A percentile compares a stretch with the other conserved stretches of the same genome.
These are phyloP conservation scores for Kappamyces sp. DNA, from an alignment of 192 early-diverging fungal species.

Conservation along the genomic window DNA sequence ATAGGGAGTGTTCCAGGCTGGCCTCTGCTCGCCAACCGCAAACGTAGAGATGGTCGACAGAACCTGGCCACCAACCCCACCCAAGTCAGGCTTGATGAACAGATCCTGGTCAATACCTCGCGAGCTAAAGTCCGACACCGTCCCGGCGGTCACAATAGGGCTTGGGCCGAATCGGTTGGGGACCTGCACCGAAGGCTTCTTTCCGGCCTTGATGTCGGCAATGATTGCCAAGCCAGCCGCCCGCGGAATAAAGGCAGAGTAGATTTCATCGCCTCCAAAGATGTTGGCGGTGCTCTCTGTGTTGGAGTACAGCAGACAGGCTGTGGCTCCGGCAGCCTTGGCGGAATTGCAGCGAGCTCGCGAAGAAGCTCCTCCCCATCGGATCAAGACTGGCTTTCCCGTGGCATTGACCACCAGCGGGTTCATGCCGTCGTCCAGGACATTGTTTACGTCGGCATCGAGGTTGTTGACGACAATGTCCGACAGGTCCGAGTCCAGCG, in stretches of 20 bases:
- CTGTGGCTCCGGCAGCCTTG: slow-evolving; percentile 2
- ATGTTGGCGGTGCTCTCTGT: slow-evolving; percentile 1
- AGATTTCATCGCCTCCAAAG: not conserved
- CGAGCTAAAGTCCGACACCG: no score
- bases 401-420: not conserved
- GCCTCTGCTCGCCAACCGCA: not conserved
- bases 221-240: no score
- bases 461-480: not conserved
- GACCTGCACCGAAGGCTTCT: no score
- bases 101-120: no score
- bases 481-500: no score
- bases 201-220: no score
- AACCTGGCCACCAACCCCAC: no score
- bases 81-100: no score
- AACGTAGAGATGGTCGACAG: not conserved
- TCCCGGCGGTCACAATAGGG: no score
- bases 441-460: slow-evolving; percentile 2
- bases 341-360: slow-evolving; percentile 14
- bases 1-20: not conserved
- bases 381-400: slow-evolving; percentile 16
- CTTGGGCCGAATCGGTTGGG: no score
- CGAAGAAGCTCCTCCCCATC: slow-evolving; percentile 11
- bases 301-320: slow-evolving; percentile 20
- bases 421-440: not conserved
- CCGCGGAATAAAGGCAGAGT: no score